Evolutionary conservation across 768 basidiomycete species (phyloP).

Genomic region (Mycena galericulata): DNA sequence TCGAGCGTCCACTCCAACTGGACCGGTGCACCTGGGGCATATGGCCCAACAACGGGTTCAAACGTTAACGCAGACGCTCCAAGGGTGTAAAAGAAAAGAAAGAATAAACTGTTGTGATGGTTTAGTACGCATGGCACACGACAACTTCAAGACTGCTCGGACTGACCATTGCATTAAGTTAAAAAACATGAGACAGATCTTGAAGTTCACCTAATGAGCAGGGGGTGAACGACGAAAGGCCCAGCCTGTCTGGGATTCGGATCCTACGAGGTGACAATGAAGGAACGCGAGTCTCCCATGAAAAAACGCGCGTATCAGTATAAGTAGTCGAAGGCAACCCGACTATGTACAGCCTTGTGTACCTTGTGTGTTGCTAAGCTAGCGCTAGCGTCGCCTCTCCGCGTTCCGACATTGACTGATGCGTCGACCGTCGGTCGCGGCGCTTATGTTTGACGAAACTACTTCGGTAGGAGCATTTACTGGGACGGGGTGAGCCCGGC

Average conservation of each 20-base stretch:
- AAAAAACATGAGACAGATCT: slow-evolving; percentile 26
- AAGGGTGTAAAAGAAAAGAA: slow-evolving; percentile 21
- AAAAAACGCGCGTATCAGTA: background rate
- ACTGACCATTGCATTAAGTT: slow-evolving; percentile 12
- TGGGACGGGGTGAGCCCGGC: too few species aligned
- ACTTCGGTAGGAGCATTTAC: too few species aligned
- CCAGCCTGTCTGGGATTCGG: slow-evolving; percentile 34
- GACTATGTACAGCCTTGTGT: background rate
- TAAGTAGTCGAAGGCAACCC: slow-evolving; percentile 1
- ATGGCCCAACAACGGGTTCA: slow-evolving; percentile 24
- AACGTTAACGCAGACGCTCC: slow-evolving; percentile 13
- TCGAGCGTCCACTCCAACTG: slow-evolving; percentile 27
- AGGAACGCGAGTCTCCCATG: slow-evolving; percentile 22
- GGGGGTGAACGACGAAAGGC: slow-evolving; percentile 30
- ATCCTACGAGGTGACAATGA: slow-evolving; percentile 24
- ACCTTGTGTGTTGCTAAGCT: slow-evolving; percentile 21
- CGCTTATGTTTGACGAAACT: too few species aligned
- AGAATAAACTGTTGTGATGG: background rate
- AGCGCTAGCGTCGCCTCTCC: too few species aligned
- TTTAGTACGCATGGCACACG: background rate
- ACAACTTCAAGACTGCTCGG: too few species aligned
- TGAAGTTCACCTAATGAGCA: slow-evolving; percentile 23
- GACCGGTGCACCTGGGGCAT: slow-evolving; percentile 20
- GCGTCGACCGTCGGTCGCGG: background rate
- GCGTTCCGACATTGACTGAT: background rate